Percentiles rank a stretch among this genome's conserved stretches.
Conservation (phyloP, 441 rosid genomes). For the Gossypium laxum region DNA sequence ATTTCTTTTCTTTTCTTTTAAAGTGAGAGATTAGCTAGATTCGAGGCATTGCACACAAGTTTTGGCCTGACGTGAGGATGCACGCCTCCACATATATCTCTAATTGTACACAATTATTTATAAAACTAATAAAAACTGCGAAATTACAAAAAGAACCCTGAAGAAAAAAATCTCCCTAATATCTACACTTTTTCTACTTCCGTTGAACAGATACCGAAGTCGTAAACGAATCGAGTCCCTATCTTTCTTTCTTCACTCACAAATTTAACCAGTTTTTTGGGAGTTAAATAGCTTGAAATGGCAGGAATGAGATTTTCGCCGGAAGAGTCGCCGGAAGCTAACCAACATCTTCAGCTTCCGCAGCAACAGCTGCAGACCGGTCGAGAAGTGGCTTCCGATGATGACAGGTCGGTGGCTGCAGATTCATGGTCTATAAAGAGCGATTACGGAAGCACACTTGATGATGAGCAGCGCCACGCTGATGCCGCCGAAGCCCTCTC, state of each 20-base stretch:
- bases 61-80: background rate
- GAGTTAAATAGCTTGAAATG: slow-evolving; percentile 24
- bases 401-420: slow-evolving; percentile 89
- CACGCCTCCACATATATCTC: background rate
- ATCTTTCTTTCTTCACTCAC: background rate
- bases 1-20: background rate
- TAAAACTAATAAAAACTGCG: background rate
- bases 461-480: slow-evolving; percentile 91
- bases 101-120: background rate
- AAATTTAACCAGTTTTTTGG: background rate
- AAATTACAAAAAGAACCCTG: background rate
- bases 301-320: slow-evolving; percentile 61
- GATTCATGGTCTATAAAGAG: slow-evolving; percentile 97
- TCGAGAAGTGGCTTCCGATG: slow-evolving; percentile 62
- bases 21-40: background rate
- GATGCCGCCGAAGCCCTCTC: slow-evolving; percentile 87
- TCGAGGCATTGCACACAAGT: background rate
- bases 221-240: background rate
- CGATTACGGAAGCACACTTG: slow-evolving; percentile 90
- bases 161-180: background rate
- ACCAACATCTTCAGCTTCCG: slow-evolving; percentile 30
- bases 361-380: slow-evolving; percentile 34
- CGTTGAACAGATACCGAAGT: background rate
- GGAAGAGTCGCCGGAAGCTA: slow-evolving; percentile 56
- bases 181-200: background rate